Conservation (phyloP, 208 protist species). For the Crithidia thermophila region DNA sequence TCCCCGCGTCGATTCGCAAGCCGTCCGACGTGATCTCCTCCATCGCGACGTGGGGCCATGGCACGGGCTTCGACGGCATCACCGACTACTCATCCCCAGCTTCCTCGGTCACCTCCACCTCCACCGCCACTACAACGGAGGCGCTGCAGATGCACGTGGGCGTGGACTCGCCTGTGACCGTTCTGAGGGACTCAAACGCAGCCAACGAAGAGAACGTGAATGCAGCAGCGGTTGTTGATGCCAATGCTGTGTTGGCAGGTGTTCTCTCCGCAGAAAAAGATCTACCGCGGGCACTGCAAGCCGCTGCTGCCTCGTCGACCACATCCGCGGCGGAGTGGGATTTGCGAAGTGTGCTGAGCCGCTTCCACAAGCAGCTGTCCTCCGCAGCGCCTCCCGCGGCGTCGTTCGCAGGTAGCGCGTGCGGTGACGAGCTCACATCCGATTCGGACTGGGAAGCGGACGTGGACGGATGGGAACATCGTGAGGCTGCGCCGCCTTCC, state of each 20-base stretch:
- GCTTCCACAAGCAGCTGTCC: background rate
- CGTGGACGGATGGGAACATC: background rate
- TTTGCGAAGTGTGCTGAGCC: background rate
- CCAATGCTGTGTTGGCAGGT: too few relatives aligned
- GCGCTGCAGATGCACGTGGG: too few relatives aligned
- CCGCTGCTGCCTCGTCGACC: background rate
- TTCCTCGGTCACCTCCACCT: background rate
- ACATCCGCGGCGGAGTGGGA: background rate
- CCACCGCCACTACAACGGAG: background rate
- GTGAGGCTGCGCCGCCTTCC: conserved; percentile 1
- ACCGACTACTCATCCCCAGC: conserved; percentile 13
- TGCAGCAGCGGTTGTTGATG: too few relatives aligned
- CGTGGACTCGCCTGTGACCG: too few relatives aligned
- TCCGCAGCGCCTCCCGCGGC: too few relatives aligned
- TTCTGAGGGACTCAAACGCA: too few relatives aligned
- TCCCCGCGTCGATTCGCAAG: conserved; percentile 23
- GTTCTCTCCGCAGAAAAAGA: background rate
- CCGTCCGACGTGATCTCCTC: conserved; percentile 29
- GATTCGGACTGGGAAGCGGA: conserved; percentile 2
- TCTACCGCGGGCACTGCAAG: background rate
- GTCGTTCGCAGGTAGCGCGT: too few relatives aligned
- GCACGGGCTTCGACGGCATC: conserved; percentile 31
- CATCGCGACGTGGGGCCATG: conserved; percentile 26
- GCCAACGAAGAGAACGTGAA: too few relatives aligned
- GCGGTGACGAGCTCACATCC: background rate